phyloP scores from a whole-genome alignment of 257 asterid species.

The Linaria vulgaris region DNA sequence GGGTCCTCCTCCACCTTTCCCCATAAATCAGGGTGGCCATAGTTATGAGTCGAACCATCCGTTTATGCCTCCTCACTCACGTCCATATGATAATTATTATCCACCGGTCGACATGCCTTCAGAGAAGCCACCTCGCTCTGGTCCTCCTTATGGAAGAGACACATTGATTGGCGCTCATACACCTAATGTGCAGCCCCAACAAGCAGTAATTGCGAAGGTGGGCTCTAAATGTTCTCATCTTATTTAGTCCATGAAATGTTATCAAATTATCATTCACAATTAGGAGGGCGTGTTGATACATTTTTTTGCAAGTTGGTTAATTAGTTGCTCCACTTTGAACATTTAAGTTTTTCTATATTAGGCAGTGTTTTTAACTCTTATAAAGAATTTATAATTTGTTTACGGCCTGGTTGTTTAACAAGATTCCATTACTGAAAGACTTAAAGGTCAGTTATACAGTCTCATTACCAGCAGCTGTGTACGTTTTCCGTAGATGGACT shows the following conservation, averaged over 20 bases:
- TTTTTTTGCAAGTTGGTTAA: slow-evolving; percentile 5
- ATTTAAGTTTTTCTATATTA: background rate
- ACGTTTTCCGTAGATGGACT: too few species aligned
- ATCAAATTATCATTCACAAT: background rate
- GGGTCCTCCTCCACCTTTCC: slow-evolving; percentile 65
- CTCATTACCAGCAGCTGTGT: too few species aligned
- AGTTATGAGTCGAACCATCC: slow-evolving; percentile 49
- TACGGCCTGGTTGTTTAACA: too few species aligned
- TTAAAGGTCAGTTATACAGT: too few species aligned
- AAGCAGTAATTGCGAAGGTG: slow-evolving; percentile 74
- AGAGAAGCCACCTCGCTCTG: slow-evolving; percentile 58
- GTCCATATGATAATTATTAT: slow-evolving; percentile 64
- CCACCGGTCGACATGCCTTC: slow-evolving; percentile 58
- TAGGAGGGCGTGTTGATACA: background rate
- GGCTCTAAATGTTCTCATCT: slow-evolving; percentile 13
- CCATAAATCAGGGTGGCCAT: slow-evolving; percentile 52
- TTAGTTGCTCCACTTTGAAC: background rate
- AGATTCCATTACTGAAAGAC: too few species aligned
- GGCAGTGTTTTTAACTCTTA: background rate
- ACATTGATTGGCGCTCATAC: slow-evolving; percentile 49
- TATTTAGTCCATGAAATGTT: background rate
- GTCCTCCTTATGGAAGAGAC: slow-evolving; percentile 60
- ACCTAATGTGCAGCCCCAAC: slow-evolving; percentile 55
- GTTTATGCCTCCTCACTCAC: slow-evolving; percentile 56
- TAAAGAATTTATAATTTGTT: too few species aligned